These are phyloP conservation scores for Serendipita indica DNA, from an alignment of 768 basidiomycete genomes.

Conservation along the genomic window DNA sequence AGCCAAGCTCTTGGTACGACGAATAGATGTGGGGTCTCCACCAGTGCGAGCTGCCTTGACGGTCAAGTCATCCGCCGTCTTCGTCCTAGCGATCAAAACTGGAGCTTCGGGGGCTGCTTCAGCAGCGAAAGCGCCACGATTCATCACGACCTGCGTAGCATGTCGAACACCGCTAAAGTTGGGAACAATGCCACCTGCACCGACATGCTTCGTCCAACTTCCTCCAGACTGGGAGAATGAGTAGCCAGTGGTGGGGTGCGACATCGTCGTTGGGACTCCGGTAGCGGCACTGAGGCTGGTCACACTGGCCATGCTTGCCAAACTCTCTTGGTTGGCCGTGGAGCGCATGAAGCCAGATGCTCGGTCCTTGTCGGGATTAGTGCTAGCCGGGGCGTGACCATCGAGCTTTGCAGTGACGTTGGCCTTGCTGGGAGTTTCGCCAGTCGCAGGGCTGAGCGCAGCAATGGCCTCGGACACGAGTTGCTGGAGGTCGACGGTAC, in stretches of 20 bases:
- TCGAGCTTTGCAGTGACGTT: conserved; percentile 3
- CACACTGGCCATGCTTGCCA: neutral
- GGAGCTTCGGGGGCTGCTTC: neutral
- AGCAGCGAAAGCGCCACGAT: conserved; percentile 4
- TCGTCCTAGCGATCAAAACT: neutral
- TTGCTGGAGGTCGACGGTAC: conserved; percentile 8
- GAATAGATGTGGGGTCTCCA: conserved; percentile 27
- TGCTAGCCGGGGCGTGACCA: neutral
- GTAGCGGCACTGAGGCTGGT: neutral
- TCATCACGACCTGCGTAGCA: conserved; percentile 7
- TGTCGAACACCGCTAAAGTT: neutral
- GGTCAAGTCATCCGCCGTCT: neutral
- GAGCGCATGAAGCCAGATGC: neutral
- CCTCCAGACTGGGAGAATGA: neutral
- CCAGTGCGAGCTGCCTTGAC: neutral
- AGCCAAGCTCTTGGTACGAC: conserved; percentile 52
- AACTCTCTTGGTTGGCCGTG: neutral
- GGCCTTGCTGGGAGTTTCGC: neutral
- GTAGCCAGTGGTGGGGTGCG: neutral
- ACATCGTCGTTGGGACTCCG: neutral
- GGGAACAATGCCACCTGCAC: conserved; percentile 1
- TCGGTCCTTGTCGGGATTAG: neutral
- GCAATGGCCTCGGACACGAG: neutral
- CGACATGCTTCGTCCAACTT: neutral
- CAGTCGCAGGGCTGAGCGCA: neutral